Conservation (phyloP, 1,139 yeast genomes). For the Arxiozyma slooffiae region DNA sequence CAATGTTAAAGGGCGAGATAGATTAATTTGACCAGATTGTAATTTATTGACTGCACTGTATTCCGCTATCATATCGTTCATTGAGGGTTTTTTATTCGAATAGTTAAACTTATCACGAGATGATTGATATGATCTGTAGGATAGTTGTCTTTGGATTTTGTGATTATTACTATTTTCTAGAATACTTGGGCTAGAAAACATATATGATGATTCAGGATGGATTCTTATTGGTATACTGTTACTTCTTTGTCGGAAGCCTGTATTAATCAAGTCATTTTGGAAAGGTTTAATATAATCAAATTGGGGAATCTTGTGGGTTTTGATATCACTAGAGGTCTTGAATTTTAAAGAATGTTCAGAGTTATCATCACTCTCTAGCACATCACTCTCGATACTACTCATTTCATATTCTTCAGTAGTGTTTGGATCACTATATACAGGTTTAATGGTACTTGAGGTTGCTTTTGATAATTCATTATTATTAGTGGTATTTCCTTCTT, state of each 20-base stretch:
- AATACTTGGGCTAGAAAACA: constrained; percentile 7
- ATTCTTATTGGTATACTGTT: not conserved
- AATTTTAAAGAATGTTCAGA: not conserved
- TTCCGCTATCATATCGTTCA: constrained; percentile 48
- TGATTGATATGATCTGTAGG: not conserved
- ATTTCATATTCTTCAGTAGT: constrained; percentile 2
- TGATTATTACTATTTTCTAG: constrained; percentile 1
- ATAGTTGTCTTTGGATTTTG: not conserved
- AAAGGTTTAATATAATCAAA: constrained; percentile 3
- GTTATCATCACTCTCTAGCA: not conserved
- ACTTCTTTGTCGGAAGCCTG: not conserved
- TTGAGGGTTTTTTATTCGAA: constrained; percentile 33
- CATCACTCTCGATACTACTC: constrained; percentile 7
- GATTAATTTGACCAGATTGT: constrained; percentile 23
- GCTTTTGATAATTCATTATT: not conserved
- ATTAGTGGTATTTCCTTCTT: too few relatives aligned
- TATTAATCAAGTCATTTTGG: not conserved
- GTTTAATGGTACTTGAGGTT: not conserved
- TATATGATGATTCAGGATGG: not conserved
- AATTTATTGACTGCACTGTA: constrained; percentile 39
- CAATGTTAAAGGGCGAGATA: constrained; percentile 22
- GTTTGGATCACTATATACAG: not conserved
- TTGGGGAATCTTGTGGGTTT: not conserved
- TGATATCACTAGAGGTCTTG: not conserved
- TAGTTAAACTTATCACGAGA: not conserved